Percentiles rank a stretch among this genome's conserved stretches.
phyloP scores from a whole-genome alignment of 139 green algal genomes.

The Chlorella sorokiniana region DNA sequence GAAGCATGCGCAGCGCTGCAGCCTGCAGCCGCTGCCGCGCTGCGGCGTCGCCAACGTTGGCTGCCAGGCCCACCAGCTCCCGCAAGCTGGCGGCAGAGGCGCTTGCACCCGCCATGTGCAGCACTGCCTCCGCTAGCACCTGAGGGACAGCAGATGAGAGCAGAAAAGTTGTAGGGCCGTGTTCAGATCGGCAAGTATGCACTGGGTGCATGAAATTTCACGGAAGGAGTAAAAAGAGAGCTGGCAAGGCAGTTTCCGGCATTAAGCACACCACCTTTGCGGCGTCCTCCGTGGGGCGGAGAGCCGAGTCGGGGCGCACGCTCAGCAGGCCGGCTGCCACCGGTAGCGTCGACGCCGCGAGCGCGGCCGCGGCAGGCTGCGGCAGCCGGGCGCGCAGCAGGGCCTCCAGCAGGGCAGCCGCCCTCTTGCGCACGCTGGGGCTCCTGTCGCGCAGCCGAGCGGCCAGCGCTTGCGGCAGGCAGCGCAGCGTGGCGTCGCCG shows the following conservation, averaged over 20 bases:
- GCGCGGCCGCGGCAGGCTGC: not conserved
- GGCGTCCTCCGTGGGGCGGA: not conserved
- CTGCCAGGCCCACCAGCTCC: not conserved
- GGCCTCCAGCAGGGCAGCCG: not conserved
- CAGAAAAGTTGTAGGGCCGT: too few species aligned
- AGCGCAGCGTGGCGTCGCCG: not conserved
- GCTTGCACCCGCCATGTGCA: not conserved
- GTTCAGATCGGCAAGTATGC: too few species aligned
- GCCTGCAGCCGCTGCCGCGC: conserved; percentile 7
- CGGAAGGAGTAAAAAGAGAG: not conserved
- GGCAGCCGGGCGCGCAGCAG: not conserved
- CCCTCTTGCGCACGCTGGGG: conserved; percentile 24
- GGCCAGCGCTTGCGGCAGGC: not conserved
- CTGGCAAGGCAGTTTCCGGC: not conserved
- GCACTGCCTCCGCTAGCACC: not conserved
- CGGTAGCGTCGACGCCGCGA: conserved; percentile 2
- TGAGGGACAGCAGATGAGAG: not conserved
- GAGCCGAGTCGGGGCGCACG: conserved; percentile 11
- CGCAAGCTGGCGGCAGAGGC: not conserved
- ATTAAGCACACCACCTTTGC: not conserved
- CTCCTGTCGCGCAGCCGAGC: conserved; percentile 28
- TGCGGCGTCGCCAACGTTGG: not conserved
- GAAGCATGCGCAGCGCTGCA: not conserved
- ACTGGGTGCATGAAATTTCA: too few species aligned
- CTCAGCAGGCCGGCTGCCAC: conserved; percentile 8